Base-by-base conservation (phyloP, 179 eudicot genomes). In the Beta macrorhiza region DNA sequence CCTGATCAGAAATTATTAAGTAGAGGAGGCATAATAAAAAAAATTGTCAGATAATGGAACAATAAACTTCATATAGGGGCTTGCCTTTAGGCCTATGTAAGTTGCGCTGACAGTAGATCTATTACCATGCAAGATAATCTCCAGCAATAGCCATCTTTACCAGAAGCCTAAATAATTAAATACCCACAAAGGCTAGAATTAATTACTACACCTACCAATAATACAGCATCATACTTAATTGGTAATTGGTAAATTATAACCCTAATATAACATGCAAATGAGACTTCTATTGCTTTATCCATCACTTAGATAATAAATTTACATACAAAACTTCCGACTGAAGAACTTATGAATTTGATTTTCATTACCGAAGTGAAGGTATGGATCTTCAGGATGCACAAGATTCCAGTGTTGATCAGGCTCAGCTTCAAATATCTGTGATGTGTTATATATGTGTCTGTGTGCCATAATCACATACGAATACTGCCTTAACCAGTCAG, bases 381-480 rank as follows among this genome's bases (percentile, higher is more conserved):
- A 89, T 16, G 92, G 83, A 72, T 90, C 91, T 80, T 93, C 98
- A 71, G 87, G 73, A 67, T 89, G 90, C 76, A 85, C 81, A 77
- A 74, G 90, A 84, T 86, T 89, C 98, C 96, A 93, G 55, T 88
- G 88, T 87, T 90, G 92, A 77, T 91, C 97, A 76, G 80, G 77
- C 42, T 93, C 95, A 72, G 85, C 82, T 71, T 91, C 98, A 85
- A 86, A 87, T 82, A 89, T 85, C 49, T 90, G 93, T 17, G 91
- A 58, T 13, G 93, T 25, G 80, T 80, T 90, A 78, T 89, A 90
- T 74, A 81, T 37, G 79, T 89, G 88, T 84, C 92, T 88, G 71
- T 92, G 93, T 79, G 91, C 97, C 98, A 94, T 94, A 70, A 70
- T 82, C 74, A 74, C 87, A 70, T 69, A 47, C 65, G 65, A 79